Conservation (phyloP, 2,329 filamentous ascomycete species). For the Sarocladium strictum region DNA sequence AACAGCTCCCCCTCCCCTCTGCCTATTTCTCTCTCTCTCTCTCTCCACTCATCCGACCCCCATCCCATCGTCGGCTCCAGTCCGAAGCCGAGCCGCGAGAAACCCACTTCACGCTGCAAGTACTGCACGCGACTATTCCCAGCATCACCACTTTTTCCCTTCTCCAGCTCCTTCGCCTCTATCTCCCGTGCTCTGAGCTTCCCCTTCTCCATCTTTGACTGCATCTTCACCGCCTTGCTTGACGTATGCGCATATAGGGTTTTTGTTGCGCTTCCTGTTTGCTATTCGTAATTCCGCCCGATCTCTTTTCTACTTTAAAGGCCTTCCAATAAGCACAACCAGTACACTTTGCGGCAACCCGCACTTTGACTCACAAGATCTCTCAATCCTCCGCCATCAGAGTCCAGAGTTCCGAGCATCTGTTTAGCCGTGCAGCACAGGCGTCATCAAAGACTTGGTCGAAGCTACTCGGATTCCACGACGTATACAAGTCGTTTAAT, state of each 20-base stretch:
- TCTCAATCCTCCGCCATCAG: neutral
- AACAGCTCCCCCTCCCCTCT: no score
- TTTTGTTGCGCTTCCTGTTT: no score
- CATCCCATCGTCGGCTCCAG: neutral
- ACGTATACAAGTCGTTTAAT: no score
- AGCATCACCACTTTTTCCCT: constrained; percentile 2
- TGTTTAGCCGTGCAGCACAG: neutral
- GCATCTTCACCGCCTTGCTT: neutral
- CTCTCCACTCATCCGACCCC: neutral
- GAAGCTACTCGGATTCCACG: neutral
- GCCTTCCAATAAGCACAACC: no score
- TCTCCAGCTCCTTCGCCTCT: neutral
- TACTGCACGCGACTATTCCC: neutral
- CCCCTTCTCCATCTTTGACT: neutral
- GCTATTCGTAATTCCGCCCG: no score
- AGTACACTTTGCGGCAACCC: no score
- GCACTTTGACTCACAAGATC: neutral
- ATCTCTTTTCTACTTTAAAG: no score
- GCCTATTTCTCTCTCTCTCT: no score
- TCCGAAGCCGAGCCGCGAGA: constrained; percentile 6
- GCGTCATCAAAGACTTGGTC: neutral
- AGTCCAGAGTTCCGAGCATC: neutral
- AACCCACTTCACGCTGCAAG: neutral
- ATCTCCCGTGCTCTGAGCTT: neutral
- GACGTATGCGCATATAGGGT: no score